Conservation (phyloP, 306 rosid species). For the Vicia sativa region DNA sequence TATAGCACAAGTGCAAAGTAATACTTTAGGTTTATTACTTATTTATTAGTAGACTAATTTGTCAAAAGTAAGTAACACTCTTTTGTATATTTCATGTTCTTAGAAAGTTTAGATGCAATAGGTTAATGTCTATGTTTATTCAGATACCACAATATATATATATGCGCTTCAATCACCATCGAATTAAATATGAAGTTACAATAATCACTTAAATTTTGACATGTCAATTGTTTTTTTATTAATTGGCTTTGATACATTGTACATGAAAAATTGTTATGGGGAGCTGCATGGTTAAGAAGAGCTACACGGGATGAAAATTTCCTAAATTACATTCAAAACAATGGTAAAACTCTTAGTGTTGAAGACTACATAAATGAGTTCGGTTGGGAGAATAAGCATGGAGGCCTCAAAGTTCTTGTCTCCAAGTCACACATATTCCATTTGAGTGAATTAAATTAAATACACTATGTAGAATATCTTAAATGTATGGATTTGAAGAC, state of each 20-base stretch:
- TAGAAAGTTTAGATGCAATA: too few relatives aligned
- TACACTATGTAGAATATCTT: too few relatives aligned
- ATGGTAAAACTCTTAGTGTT: slow-evolving; percentile 83
- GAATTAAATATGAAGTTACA: slow-evolving; percentile 3
- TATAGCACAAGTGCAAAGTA: too few relatives aligned
- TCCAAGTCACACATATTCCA: slow-evolving; percentile 55
- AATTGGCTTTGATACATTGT: background rate
- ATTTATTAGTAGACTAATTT: too few relatives aligned
- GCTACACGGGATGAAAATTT: slow-evolving; percentile 65
- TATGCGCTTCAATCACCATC: slow-evolving; percentile 36
- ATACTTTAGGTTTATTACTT: too few relatives aligned
- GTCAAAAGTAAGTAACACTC: too few relatives aligned
- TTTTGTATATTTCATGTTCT: too few relatives aligned
- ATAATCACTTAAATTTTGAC: background rate
- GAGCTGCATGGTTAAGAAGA: slow-evolving; percentile 95
- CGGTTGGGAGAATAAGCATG: slow-evolving; percentile 99
- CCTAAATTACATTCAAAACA: slow-evolving; percentile 69
- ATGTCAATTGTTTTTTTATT: background rate
- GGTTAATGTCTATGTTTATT: too few relatives aligned
- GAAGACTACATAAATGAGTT: slow-evolving; percentile 84
- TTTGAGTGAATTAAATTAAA: background rate
- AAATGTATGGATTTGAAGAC: too few relatives aligned
- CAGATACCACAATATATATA: too few relatives aligned
- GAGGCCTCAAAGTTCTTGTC: slow-evolving; percentile 86
- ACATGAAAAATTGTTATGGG: slow-evolving; percentile 90